Base-by-base conservation (phyloP, 2,329 filamentous ascomycete genomes). In the Ophiostoma himal-ulmi region DNA sequence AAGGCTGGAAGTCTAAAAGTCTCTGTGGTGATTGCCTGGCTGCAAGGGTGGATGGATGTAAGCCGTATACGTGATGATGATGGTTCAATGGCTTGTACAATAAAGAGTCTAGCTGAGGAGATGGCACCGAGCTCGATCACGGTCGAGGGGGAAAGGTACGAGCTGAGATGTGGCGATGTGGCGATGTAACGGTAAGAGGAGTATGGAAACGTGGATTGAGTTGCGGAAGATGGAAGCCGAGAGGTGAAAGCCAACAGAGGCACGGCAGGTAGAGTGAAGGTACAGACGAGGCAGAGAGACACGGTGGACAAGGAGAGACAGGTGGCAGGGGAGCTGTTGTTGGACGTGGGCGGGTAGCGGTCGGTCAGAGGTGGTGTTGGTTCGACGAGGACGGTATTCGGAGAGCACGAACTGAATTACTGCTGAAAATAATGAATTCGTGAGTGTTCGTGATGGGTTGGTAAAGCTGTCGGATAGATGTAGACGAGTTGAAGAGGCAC, bases 361-460 rank as follows among this genome's bases (percentile, higher is more conserved):
- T 26, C 57, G 57, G 57, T 62, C 57, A 62, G 57, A 57, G 52
- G 52, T n/a, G 52, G 57, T 34, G 57, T 11, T n/a, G 62, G 20
- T 65, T 39, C 34, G 62, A 39, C 10, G 36, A 39, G 30, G 60
- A 34, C 34, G 60, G 20, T 1, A 7, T 39, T 41, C 10, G 62
- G 62, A 1, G 36, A 13, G 36, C 5, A 36, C n/a, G 62, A 22
- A 39, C 20, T 65, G 62, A 48, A 48, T 48, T 64, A 34, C 60
- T 20, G 6, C 30, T 30, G 30, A 30, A 36, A n/a, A 10, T n/a
- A 36, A 5, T 37, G 60, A 36, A 36, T 37, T 65, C n/a, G 34
- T 17, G n/a, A 65, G 13, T 17, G 57, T 34, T 62, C 57, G 57
- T 39, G 20, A 65, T 41, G 36, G 36, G 20, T 11, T 65, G n/a